phyloP scores from a whole-genome alignment of 2,329 filamentous ascomycete species.

The Fusarium luffae region DNA sequence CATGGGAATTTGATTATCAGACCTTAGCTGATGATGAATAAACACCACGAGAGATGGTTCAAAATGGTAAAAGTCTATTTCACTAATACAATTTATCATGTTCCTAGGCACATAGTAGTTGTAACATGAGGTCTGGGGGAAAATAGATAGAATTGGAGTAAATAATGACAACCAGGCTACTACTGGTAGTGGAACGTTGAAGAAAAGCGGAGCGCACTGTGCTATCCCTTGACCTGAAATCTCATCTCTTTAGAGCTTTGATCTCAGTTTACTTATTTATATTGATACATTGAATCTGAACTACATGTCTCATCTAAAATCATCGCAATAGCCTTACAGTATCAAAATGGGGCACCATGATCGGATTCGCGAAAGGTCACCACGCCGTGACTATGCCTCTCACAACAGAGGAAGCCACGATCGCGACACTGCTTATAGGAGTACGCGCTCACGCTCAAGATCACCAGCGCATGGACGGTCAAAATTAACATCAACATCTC shows the following conservation, averaged over 20 bases:
- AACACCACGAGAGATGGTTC: background rate
- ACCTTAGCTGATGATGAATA: background rate
- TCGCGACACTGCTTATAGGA: conserved; percentile 21
- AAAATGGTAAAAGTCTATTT: background rate
- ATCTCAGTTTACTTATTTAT: conserved; percentile 17
- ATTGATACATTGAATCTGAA: background rate
- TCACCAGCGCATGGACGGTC: conserved; percentile 37
- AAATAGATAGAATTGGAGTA: background rate
- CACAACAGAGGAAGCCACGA: conserved; percentile 36
- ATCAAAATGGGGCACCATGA: conserved; percentile 32
- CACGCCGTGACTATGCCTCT: conserved; percentile 35
- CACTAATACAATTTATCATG: background rate
- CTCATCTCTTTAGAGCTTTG: conserved; percentile 19
- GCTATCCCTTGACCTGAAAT: conserved; percentile 35
- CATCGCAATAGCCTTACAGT: background rate
- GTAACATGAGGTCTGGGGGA: background rate
- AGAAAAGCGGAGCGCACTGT: conserved; percentile 45
- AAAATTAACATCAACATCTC: conserved; percentile 28
- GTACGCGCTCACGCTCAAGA: conserved; percentile 40
- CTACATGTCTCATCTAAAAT: background rate
- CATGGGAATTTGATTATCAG: background rate
- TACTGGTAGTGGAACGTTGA: background rate
- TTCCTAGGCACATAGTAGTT: background rate
- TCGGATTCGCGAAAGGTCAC: conserved; percentile 35
- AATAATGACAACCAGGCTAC: background rate